Evolutionary conservation across 116 monocot genomes (phyloP).

Genomic region (Dioscorea cayenensis): DNA sequence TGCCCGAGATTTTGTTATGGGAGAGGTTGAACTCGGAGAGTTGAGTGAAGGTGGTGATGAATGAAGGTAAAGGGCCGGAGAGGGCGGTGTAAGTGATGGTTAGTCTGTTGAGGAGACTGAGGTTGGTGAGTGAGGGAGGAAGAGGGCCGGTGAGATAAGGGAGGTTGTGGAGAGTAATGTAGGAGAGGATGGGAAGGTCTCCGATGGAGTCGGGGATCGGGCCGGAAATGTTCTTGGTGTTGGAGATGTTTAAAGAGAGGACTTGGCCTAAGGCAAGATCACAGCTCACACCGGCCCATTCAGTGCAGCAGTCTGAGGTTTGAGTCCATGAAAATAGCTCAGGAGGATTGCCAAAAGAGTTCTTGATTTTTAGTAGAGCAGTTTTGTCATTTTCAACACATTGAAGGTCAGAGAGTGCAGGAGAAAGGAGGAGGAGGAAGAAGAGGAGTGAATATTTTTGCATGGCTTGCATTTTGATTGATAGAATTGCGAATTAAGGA

Average conservation of each 20-base stretch:
- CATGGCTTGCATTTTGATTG: too few relatives aligned
- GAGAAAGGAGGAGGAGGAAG: background rate
- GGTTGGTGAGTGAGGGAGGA: slow-evolving; percentile 16
- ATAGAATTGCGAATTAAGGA: too few relatives aligned
- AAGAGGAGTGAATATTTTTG: background rate
- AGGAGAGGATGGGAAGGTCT: slow-evolving; percentile 23
- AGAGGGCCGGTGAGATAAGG: slow-evolving; percentile 29
- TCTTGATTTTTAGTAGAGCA: slow-evolving; percentile 13
- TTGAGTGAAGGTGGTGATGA: slow-evolving; percentile 1
- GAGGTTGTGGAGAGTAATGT: slow-evolving; percentile 15
- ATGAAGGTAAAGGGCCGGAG: slow-evolving; percentile 16
- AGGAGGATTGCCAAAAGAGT: slow-evolving; percentile 5
- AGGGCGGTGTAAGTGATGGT: slow-evolving; percentile 15
- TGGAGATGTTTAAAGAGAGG: slow-evolving; percentile 4
- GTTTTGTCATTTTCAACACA: slow-evolving; percentile 10
- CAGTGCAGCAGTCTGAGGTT: slow-evolving; percentile 9
- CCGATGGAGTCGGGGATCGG: slow-evolving; percentile 10
- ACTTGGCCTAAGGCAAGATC: slow-evolving; percentile 5
- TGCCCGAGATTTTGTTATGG: background rate
- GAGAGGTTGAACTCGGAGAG: slow-evolving; percentile 11
- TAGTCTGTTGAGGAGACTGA: slow-evolving; percentile 2
- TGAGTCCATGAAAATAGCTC: slow-evolving; percentile 2
- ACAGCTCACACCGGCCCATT: slow-evolving; percentile 11
- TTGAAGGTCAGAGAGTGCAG: background rate
- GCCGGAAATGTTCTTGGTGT: background rate